phyloP scores from a whole-genome alignment of 1,284 basidiomycete genomes.

The Cryptococcus sp. region DNA sequence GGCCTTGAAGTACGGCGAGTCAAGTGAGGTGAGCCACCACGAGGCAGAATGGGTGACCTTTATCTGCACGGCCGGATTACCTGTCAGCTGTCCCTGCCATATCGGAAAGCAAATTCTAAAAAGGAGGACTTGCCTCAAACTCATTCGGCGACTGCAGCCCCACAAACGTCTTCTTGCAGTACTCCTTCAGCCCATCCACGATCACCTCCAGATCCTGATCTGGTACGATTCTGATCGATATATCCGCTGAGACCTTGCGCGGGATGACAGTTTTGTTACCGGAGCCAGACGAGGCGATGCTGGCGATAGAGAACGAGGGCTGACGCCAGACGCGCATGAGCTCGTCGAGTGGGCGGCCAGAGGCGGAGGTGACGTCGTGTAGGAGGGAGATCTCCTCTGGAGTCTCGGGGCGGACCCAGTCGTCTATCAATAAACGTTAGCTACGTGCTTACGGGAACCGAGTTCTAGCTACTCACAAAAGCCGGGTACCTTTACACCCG shows the following conservation, averaged over 20 bases:
- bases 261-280: conserved; percentile 75
- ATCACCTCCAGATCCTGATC: conserved; percentile 73
- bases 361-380: conserved; percentile 61
- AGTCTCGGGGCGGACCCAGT: conserved; percentile 65
- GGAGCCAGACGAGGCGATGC: conserved; percentile 36
- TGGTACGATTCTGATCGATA: conserved; percentile 88
- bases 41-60: conserved; percentile 78
- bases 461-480: conserved; percentile 74
- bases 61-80: conserved; percentile 54
- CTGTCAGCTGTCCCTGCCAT: conserved; percentile 2
- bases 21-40: conserved; percentile 91
- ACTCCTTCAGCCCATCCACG: conserved; percentile 59
- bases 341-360: conserved; percentile 62
- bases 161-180: conserved; percentile 63
- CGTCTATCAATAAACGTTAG: conserved; percentile 56
- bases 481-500: conserved; percentile 67
- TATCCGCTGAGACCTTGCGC: conserved; percentile 68
- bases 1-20: conserved; percentile 76
- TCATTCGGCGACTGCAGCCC: conserved; percentile 65
- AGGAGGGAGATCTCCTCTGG: conserved; percentile 66
- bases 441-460: conserved; percentile 16
- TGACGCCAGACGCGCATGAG: conserved; percentile 70
- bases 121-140: conserved; percentile 57
- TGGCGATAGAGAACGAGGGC: conserved; percentile 47
- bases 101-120: too few species aligned